Percentiles rank a stretch among this genome's conserved stretches.
phyloP scores from a whole-genome alignment of 2,329 filamentous ascomycete genomes.

The Cladophialophora immunda region DNA sequence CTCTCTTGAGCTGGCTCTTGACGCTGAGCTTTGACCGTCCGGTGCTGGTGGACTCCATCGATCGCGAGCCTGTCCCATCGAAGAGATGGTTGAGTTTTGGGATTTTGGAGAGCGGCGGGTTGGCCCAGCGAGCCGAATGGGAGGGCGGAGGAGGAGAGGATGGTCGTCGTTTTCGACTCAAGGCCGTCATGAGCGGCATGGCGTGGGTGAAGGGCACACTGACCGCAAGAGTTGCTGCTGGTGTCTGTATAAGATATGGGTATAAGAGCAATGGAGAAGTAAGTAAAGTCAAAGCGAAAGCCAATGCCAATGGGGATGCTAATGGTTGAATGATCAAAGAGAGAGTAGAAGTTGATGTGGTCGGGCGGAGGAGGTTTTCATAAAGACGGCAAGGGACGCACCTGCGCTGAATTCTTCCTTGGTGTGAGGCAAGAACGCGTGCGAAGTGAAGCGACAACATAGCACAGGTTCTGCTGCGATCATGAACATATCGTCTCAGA shows the following conservation, averaged over 20 bases:
- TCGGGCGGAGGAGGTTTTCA: neutral
- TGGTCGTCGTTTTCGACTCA: conserved; percentile 29
- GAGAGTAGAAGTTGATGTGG: neutral
- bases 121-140: conserved; percentile 11
- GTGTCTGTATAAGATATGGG: conserved; percentile 12
- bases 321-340: conserved; percentile 10
- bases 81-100: conserved; percentile 32
- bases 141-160: conserved; percentile 14
- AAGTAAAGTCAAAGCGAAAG: conserved; percentile 18
- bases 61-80: conserved; percentile 35
- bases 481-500: neutral
- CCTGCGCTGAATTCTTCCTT: neutral
- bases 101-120: conserved; percentile 25
- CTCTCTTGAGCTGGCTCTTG: conserved; percentile 33
- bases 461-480: neutral
- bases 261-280: conserved; percentile 20
- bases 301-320: conserved; percentile 16
- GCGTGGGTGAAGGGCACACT: neutral
- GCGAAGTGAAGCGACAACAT: neutral
- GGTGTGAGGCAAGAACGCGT: neutral
- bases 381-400: neutral
- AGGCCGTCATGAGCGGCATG: conserved; percentile 34
- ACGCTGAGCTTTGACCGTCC: conserved; percentile 32
- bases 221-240: neutral
- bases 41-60: conserved; percentile 36